A percentile compares a stretch with the other conserved stretches of the same genome.
Evolutionary conservation across 306 rosid species (phyloP).

Genomic region (Cicer yamashitae): DNA sequence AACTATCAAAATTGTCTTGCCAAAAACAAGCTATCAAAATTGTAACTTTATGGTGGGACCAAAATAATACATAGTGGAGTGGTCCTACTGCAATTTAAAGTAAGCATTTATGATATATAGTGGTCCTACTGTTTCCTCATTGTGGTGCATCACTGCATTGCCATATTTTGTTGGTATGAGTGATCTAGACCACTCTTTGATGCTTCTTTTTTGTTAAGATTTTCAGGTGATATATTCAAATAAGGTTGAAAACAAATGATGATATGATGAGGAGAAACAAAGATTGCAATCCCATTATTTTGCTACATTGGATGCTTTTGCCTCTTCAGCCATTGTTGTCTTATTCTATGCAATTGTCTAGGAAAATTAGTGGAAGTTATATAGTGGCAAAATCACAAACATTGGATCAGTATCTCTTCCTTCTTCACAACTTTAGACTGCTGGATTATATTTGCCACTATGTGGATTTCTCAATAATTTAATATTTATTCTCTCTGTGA

Average conservation of each 20-base stretch:
- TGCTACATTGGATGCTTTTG: constrained; percentile 48
- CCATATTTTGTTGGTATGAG: constrained; percentile 1
- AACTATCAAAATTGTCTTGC: constrained; percentile 13
- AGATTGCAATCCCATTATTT: constrained; percentile 18
- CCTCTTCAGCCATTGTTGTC: constrained; percentile 40
- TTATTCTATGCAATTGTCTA: constrained; percentile 31
- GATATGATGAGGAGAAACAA: not conserved
- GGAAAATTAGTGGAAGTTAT: constrained; percentile 24
- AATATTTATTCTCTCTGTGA: no score
- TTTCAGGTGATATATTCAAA: not conserved
- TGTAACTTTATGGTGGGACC: constrained; percentile 60
- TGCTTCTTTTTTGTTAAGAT: not conserved
- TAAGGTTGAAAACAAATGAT: not conserved
- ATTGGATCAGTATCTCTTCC: constrained; percentile 9
- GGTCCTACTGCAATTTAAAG: not conserved
- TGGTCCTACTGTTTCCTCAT: constrained; percentile 3
- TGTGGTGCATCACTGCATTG: not conserved
- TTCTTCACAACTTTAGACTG: constrained; percentile 19
- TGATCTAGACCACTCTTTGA: not conserved
- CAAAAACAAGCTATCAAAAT: not conserved
- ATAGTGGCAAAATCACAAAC: constrained; percentile 24
- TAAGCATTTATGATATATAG: not conserved
- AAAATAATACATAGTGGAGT: constrained; percentile 21
- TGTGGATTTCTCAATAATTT: no score
- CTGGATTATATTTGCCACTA: not conserved